These are phyloP conservation scores for Porphyrellus sp. DNA, from an alignment of 1,284 basidiomycete species.

Conservation along the genomic window DNA sequence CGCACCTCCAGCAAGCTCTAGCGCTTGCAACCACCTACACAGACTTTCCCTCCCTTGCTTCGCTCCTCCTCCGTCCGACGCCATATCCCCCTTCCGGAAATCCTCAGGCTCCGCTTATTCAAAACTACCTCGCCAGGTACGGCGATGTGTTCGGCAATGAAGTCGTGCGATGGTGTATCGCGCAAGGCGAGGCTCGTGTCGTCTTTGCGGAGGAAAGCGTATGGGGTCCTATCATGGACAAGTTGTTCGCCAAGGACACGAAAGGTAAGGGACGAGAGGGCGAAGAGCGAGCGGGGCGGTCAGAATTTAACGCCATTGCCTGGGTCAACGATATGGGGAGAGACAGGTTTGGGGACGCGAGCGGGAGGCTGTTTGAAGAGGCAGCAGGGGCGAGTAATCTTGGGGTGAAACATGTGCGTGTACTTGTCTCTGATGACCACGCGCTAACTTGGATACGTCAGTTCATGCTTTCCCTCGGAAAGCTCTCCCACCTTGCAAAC, in stretches of 20 bases:
- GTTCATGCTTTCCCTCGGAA: constrained; percentile 90
- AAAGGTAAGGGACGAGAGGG: constrained; percentile 31
- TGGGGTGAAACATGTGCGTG: constrained; percentile 68
- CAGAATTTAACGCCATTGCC: constrained; percentile 53
- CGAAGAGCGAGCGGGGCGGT: constrained; percentile 6
- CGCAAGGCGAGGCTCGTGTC: constrained; percentile 53
- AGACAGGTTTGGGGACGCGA: constrained; percentile 63
- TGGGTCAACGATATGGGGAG: constrained; percentile 91
- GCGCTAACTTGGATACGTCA: constrained; percentile 35
- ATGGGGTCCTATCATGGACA: constrained; percentile 56
- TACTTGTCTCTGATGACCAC: not conserved
- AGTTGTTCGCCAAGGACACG: constrained; percentile 56
- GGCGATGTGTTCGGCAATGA: constrained; percentile 84
- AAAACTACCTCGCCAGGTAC: constrained; percentile 78
- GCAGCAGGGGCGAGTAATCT: constrained; percentile 58
- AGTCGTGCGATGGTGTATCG: constrained; percentile 85
- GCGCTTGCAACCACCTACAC: constrained; percentile 79
- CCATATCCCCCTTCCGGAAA: constrained; percentile 64
- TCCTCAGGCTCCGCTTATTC: constrained; percentile 55
- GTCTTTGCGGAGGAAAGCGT: constrained; percentile 32
- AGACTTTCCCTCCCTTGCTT: constrained; percentile 81
- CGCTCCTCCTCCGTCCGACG: constrained; percentile 70
- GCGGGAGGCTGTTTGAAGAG: constrained; percentile 61
- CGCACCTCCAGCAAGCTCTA: constrained; percentile 70
- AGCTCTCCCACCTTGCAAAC: constrained; percentile 80